Conservation (phyloP, 306 rosid genomes). For the Herpetospermum pedunculosum region DNA sequence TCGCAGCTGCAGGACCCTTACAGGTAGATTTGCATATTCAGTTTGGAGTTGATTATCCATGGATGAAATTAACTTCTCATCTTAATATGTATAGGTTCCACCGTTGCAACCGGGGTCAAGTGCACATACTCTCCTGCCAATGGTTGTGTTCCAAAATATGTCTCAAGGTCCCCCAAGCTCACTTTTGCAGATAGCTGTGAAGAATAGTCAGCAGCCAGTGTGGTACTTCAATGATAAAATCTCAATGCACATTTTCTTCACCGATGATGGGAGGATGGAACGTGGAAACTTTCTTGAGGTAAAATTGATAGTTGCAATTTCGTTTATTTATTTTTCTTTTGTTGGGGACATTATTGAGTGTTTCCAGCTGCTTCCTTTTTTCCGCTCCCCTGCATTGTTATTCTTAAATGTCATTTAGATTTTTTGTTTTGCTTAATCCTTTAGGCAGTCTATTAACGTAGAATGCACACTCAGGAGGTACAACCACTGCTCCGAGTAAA, state of each 20-base stretch:
- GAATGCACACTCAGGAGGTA: background rate
- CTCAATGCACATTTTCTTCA: conserved; percentile 53
- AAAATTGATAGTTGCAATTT: conserved; percentile 10
- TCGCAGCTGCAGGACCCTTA: conserved; percentile 85
- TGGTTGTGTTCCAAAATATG: conserved; percentile 83
- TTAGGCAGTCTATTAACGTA: background rate
- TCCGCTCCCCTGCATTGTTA: background rate
- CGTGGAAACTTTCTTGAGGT: conserved; percentile 90
- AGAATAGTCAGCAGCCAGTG: conserved; percentile 88
- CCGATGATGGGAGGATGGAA: conserved; percentile 97
- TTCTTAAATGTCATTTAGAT: background rate
- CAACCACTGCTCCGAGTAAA: background rate
- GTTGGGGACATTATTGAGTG: background rate
- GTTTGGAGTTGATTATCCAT: background rate
- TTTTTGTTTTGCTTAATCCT: background rate
- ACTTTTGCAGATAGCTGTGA: conserved; percentile 79
- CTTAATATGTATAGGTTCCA: conserved; percentile 48
- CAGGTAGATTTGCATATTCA: conserved; percentile 40
- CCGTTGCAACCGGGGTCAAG: conserved; percentile 73
- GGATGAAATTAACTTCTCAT: background rate
- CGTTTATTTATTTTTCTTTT: background rate
- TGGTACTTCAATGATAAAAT: conserved; percentile 88
- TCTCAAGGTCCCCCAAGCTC: conserved; percentile 98
- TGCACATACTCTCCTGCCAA: conserved; percentile 62
- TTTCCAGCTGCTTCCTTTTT: background rate